These are phyloP conservation scores for Tetradesmus obliquus DNA, from an alignment of 139 green algal species.

Conservation along the genomic window DNA sequence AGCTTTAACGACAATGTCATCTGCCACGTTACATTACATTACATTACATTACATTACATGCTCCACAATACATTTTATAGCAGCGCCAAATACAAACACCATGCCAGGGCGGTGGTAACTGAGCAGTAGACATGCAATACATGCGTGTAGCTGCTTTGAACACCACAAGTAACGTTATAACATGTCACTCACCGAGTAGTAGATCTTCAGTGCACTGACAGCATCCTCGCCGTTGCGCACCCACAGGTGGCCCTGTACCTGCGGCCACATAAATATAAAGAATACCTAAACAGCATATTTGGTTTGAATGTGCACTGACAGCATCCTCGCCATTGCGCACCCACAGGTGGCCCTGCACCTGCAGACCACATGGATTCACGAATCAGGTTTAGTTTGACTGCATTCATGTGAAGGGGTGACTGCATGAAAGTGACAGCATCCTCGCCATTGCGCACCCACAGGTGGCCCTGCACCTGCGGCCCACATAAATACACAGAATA, in stretches of 20 bases:
- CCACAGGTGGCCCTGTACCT: background rate
- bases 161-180: background rate
- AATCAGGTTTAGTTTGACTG: no score
- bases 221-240: background rate
- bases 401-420: background rate
- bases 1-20: no score
- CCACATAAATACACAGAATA: background rate
- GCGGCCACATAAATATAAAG: background rate
- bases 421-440: constrained; percentile 13
- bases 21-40: no score
- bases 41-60: no score
- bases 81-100: no score
- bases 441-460: background rate
- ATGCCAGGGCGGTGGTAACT: no score
- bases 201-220: background rate
- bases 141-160: no score
- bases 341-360: constrained; percentile 53
- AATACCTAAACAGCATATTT: no score
- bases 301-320: background rate
- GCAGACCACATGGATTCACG: background rate
- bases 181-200: background rate
- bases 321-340: constrained; percentile 62
- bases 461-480: background rate
- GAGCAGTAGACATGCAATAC: no score
- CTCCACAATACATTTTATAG: no score